Evolutionary conservation across 2,329 filamentous ascomycete species (phyloP), one percentile per base, ranked within the genome.

Genomic region (Epicoccum nigrum): DNA sequence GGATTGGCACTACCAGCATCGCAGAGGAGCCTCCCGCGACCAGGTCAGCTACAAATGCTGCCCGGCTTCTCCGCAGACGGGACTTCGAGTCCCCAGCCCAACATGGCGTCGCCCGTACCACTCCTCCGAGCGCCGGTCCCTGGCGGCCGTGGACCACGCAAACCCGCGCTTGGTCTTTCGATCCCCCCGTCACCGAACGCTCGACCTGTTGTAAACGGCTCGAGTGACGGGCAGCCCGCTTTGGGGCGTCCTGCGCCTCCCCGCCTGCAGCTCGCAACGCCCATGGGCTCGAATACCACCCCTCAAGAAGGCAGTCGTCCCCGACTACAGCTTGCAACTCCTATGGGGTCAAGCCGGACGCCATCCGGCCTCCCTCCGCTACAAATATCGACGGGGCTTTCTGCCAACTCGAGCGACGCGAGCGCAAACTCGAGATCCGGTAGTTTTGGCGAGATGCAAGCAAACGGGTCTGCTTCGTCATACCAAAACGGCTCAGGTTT

Each of bases 131-230:
- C 91, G 46, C 90, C 91, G 55, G 86, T 95, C 49, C 89, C 88
- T 31, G 89, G 90, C 58, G 81, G 73, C 39, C 73, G 73, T 46
- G 86, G 84, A 52, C 78, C 81, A 53, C 82, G 88, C 58, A 81
- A 88, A 45, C 91, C 91, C 21, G 86, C 89, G 64, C 83, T 97
- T 51, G 93, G 92, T 35, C 84, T 97, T 49, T 90, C 92, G 37
- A 97, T 97, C 51, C 93, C 93, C 30, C 86, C 89, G 1, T 96
- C 91, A 28, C 90, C 91, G 40, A 93, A 86, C 75, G 87, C 81
- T 56, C 90, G 92, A 73, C 86, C 92, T 2, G 85, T 96, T 52
- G 83, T 94, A 43, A 83, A 83, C 60, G 81, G 79, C 61, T 74
- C 80, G 65, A 76, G 67, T 12, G 74, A 78, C 3, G 70, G 63